Conservation (phyloP, 768 basidiomycete genomes). For the Calocybe gangraenosa region DNA sequence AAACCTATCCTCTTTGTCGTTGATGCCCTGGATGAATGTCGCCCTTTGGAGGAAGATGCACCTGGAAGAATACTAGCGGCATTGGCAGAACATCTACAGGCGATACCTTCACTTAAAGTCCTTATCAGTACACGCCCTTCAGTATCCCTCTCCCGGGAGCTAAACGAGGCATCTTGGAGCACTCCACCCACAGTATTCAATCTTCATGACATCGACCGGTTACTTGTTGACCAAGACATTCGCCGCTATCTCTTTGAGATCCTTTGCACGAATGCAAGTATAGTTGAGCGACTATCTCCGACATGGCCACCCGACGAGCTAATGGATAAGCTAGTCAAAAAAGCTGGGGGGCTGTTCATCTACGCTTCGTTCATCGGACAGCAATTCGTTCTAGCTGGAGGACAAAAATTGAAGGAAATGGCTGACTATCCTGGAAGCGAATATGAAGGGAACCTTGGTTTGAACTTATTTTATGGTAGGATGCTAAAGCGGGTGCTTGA, state of each 20-base stretch:
- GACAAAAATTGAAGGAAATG: conserved; percentile 12
- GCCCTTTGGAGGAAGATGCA: conserved; percentile 8
- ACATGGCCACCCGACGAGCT: conserved; percentile 13
- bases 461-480: conserved; percentile 13
- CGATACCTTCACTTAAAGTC: conserved; percentile 13
- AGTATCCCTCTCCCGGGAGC: not conserved
- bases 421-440: conserved; percentile 11
- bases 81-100: conserved; percentile 11
- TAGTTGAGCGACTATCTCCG: conserved; percentile 13
- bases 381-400: conserved; percentile 9
- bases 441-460: conserved; percentile 17
- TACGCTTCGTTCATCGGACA: conserved; percentile 14
- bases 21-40: conserved; percentile 21
- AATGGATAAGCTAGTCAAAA: conserved; percentile 12
- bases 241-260: conserved; percentile 12
- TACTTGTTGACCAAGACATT: conserved; percentile 11
- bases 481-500: conserved; percentile 7
- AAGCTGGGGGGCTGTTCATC: conserved; percentile 13
- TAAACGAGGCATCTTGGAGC: conserved; percentile 1
- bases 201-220: conserved; percentile 10
- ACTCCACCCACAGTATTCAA: conserved; percentile 7
- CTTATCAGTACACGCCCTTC: conserved; percentile 16
- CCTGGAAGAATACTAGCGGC: conserved; percentile 11
- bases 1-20: conserved; percentile 16
- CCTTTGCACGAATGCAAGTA: conserved; percentile 11